Conservation (phyloP, 208 protist genomes). For the Kentomonas sorsogonicus region DNA sequence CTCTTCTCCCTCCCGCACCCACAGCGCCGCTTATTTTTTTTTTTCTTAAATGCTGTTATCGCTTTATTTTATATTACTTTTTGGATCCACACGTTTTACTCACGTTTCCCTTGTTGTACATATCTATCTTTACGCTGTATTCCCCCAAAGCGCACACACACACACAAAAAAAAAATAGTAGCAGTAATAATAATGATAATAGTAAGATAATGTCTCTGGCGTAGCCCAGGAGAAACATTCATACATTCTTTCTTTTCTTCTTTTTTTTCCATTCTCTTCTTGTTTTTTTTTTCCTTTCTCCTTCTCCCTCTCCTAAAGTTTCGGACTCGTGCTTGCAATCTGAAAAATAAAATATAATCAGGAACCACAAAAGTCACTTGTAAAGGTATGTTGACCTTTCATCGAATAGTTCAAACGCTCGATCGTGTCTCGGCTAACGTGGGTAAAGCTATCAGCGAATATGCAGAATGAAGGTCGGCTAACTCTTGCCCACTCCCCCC, state of each 20-base stretch:
- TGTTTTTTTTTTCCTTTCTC: slow-evolving; percentile 10
- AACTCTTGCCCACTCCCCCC: too few species aligned
- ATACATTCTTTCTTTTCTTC: neutral
- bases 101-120: neutral
- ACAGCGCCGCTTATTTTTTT: neutral
- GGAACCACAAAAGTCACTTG: too few species aligned
- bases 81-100: neutral
- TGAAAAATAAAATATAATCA: neutral
- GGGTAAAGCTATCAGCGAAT: too few species aligned
- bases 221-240: too few species aligned
- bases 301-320: neutral
- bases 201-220: too few species aligned
- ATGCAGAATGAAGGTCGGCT: too few species aligned
- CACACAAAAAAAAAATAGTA: neutral
- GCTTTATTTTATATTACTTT: neutral
- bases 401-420: too few species aligned
- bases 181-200: too few species aligned
- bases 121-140: neutral
- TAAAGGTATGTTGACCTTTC: too few species aligned
- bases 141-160: neutral
- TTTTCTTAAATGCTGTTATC: neutral
- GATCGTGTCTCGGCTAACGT: too few species aligned
- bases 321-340: neutral
- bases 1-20: too few species aligned
- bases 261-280: neutral